Percentiles rank a stretch among this genome's conserved stretches.
These are phyloP conservation scores for Macrocybe gigantea DNA, from an alignment of 768 basidiomycete species.

Conservation along the genomic window DNA sequence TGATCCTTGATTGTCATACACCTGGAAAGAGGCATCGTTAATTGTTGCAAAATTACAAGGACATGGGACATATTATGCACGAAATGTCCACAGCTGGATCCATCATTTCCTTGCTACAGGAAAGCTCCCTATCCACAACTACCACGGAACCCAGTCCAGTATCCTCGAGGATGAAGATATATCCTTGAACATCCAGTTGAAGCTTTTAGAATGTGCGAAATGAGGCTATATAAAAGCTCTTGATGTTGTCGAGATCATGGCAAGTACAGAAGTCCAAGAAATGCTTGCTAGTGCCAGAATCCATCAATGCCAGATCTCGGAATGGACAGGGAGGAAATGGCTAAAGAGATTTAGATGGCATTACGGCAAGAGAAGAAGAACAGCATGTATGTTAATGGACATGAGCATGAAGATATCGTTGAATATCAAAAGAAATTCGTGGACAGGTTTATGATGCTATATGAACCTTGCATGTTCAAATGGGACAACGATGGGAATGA, in stretches of 20 bases:
- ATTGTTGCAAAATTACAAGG: slow-evolving; percentile 10
- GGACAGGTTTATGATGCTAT: not conserved
- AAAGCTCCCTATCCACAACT: not conserved
- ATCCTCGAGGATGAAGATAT: too few relatives aligned
- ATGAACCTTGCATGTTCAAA: not conserved
- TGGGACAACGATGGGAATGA: slow-evolving; percentile 4
- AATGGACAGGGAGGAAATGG: not conserved
- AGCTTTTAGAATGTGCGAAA: not conserved
- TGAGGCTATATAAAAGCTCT: not conserved
- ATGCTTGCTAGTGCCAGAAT: not conserved
- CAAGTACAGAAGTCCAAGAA: not conserved
- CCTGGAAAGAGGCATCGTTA: slow-evolving; percentile 9
- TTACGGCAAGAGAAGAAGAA: slow-evolving; percentile 6
- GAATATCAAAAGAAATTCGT: slow-evolving; percentile 8
- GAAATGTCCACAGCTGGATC: slow-evolving; percentile 4
- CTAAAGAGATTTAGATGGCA: slow-evolving; percentile 23
- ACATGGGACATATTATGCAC: slow-evolving; percentile 3
- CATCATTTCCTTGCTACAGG: not conserved
- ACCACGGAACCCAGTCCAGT: not conserved
- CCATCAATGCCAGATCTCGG: too few relatives aligned
- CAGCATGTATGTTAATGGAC: slow-evolving; percentile 10
- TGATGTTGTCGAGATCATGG: not conserved
- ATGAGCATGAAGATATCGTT: not conserved
- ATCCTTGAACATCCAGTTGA: not conserved
- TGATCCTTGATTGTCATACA: slow-evolving; percentile 3